Evolutionary conservation across 345 rosid species (phyloP).

Genomic region (Populus tremula): DNA sequence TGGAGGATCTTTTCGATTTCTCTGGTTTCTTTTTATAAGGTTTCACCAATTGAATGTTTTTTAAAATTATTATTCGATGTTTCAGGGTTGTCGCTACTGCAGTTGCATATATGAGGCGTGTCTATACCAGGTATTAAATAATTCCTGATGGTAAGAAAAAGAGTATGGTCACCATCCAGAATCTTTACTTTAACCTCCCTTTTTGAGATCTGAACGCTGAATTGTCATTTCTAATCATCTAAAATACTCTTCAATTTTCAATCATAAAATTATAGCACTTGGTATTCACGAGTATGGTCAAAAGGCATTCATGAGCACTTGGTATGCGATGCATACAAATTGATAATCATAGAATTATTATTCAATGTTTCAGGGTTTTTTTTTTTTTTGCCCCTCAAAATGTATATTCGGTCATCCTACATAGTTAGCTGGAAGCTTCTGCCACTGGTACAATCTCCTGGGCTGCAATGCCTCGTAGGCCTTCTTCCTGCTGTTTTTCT

Average conservation of each 20-base stretch:
- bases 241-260: not conserved
- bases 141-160: not conserved
- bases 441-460: not conserved
- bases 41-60: conserved; percentile 1
- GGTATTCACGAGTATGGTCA: too few relatives aligned
- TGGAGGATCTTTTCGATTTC: not conserved
- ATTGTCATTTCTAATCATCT: not conserved
- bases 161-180: not conserved
- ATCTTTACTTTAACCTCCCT: not conserved
- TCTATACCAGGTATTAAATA: conserved; percentile 65
- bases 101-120: conserved; percentile 89
- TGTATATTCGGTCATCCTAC: not conserved
- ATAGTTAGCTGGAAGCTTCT: not conserved
- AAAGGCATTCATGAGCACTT: not conserved
- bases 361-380: not conserved
- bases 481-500: not conserved
- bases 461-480: too few relatives aligned
- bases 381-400: not conserved
- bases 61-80: conserved; percentile 12
- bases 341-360: too few relatives aligned
- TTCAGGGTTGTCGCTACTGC: conserved; percentile 97
- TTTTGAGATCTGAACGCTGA: not conserved
- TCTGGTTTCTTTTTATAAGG: not conserved
- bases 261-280: not conserved
- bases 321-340: too few relatives aligned